phyloP scores from a whole-genome alignment of 2,329 filamentous ascomycete species.

The Ciborinia camelliae region DNA sequence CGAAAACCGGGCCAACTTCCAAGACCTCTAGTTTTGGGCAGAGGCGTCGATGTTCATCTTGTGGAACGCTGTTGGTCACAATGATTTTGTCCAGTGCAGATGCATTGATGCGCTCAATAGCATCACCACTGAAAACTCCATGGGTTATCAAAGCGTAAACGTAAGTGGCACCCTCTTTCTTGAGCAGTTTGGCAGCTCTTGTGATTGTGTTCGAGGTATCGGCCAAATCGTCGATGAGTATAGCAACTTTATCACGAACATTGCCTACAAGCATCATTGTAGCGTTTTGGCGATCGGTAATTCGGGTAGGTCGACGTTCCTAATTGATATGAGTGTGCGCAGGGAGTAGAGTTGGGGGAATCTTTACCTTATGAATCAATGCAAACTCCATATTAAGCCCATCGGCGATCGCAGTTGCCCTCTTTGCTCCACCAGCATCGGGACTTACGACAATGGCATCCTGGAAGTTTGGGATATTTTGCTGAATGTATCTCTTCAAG shows the following conservation, averaged over 20 bases:
- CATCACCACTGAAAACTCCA: conserved; percentile 91
- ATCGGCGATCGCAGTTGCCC: conserved; percentile 92
- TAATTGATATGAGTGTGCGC: conserved; percentile 43
- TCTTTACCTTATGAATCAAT: conserved; percentile 88
- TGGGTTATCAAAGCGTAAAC: conserved; percentile 94
- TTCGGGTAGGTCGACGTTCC: conserved; percentile 86
- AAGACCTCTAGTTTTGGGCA: conserved; percentile 90
- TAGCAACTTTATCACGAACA: conserved; percentile 75
- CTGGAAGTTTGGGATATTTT: conserved; percentile 74
- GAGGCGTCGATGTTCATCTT: conserved; percentile 70
- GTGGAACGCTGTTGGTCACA: conserved; percentile 92
- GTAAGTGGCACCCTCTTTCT: conserved; percentile 87
- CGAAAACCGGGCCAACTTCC: conserved; percentile 87
- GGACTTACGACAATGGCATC: conserved; percentile 92
- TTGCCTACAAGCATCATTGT: conserved; percentile 96
- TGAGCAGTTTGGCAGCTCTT: conserved; percentile 90
- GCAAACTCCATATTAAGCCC: conserved; percentile 92
- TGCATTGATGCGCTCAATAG: conserved; percentile 89
- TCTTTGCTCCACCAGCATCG: conserved; percentile 93
- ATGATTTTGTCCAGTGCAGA: conserved; percentile 90
- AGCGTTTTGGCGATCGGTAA: conserved; percentile 83
- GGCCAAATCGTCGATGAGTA: conserved; percentile 89
- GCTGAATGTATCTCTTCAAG: conserved; percentile 68
- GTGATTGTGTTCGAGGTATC: conserved; percentile 98
- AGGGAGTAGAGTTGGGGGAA: conserved; percentile 33